Evolutionary conservation across 768 basidiomycete species (phyloP), one percentile per base, ranked within the genome.

Genomic region (Podaxis sp.): DNA sequence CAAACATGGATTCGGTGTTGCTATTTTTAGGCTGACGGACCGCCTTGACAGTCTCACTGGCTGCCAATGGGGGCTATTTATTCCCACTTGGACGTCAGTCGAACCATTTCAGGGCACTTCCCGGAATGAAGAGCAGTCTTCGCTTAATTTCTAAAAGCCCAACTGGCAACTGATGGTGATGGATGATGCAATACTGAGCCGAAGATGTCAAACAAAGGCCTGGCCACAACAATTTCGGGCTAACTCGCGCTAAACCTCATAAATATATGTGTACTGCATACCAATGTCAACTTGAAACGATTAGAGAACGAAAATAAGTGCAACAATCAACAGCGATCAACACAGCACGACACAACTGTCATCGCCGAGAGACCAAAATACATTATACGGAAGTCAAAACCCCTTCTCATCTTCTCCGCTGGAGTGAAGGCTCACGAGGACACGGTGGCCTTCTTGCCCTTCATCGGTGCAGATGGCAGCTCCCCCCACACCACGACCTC

Each of bases 401-500:
- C 33, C 13, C 17, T 51, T 30, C 30, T 24, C 48, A 59, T 30
- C 19, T 15, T 24, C 44, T 9, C 57, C 39, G 38, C 15, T 19
- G n/a, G 12, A 46, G 36, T 33, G 12, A 44, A 28, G 26, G 4
- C 4, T 44, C 57, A 58, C 26, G 46, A 33, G 38, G 57, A 19
- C 33, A 24, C 44, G 56, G 26, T 39, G 30, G 28, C 46, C 17
- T 30, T 38, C 52, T 42, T 57, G 6, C 22, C 52, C 59, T 44
- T 52, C 54, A 55, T 33, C 44, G 44, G 46, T 11, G 26, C 61
- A 49, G 33, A 9, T 42, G n/a, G 19, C 6, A 62, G 22, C n/a
- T 62, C 54, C 28, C 46, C 24, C 61, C 53, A 48, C 13, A 62
- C 53, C 3, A 49, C 53, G 1, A 13, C 61, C 22, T 62, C 61